These are phyloP conservation scores for Lentinus tigrinus DNA, from an alignment of 768 basidiomycete species.

Conservation along the genomic window DNA sequence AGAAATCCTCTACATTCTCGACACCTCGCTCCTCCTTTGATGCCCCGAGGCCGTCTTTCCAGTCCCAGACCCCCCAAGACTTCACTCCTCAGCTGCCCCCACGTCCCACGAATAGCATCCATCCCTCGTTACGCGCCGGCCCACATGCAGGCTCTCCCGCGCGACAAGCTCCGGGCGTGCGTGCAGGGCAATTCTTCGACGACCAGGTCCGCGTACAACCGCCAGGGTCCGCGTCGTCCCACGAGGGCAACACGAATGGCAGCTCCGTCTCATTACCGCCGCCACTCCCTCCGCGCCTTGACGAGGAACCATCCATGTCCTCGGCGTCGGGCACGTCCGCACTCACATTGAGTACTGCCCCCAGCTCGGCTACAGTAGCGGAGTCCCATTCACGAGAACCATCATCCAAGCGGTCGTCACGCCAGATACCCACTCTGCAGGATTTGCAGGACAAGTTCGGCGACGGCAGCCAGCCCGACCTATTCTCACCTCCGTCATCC, in stretches of 20 bases:
- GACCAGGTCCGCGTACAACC: constrained; percentile 21
- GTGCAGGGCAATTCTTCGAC: constrained; percentile 25
- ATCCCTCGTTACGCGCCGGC: constrained; percentile 62
- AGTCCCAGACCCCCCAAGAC: constrained; percentile 36
- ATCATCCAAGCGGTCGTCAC: constrained; percentile 14
- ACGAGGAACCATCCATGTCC: background rate
- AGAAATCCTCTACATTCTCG: constrained; percentile 2
- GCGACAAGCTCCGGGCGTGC: constrained; percentile 33
- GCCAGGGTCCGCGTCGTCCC: background rate
- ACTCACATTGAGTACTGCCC: background rate
- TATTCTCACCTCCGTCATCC: constrained; percentile 14
- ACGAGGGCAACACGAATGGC: constrained; percentile 4
- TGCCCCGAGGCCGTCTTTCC: background rate
- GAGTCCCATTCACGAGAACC: constrained; percentile 8
- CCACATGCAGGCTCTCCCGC: constrained; percentile 47
- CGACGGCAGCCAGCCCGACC: background rate
- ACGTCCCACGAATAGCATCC: constrained; percentile 72
- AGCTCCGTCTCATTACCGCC: background rate
- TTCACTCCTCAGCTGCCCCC: constrained; percentile 71
- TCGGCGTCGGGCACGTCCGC: background rate
- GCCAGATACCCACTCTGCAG: background rate
- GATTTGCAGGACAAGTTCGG: background rate
- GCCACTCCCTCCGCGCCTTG: background rate
- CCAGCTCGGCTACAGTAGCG: background rate
- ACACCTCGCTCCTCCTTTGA: constrained; percentile 12